phyloP scores from a whole-genome alignment of 306 rosid genomes.

The Myrica gale region DNA sequence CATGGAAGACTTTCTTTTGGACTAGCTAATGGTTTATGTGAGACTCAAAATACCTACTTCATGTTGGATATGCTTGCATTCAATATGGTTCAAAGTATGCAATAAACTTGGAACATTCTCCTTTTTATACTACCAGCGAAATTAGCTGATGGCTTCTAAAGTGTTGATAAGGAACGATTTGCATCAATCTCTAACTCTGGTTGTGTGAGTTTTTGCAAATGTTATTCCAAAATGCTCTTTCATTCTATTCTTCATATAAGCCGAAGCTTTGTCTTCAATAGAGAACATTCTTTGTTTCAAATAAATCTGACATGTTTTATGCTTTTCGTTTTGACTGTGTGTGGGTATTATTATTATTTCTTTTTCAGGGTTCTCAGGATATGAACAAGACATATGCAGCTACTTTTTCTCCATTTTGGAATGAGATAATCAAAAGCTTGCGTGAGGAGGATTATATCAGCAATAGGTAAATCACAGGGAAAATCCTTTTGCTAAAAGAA shows the following conservation, averaged over 20 bases:
- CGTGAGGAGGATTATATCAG: slow-evolving; percentile 95
- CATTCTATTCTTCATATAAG: background rate
- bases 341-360: slow-evolving; percentile 2
- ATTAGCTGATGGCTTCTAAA: background rate
- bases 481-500: slow-evolving; percentile 24
- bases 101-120: background rate
- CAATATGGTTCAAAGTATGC: background rate
- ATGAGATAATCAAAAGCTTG: slow-evolving; percentile 85
- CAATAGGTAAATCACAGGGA: slow-evolving; percentile 55
- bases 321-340: slow-evolving; percentile 18
- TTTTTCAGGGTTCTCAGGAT: slow-evolving; percentile 67
- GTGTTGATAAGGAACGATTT: background rate
- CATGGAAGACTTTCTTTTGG: background rate
- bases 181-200: background rate
- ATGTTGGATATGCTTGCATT: background rate
- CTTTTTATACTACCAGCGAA: background rate
- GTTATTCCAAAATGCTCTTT: background rate
- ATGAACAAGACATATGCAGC: slow-evolving; percentile 73
- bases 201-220: background rate
- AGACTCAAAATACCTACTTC: background rate
- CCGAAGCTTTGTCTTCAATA: background rate
- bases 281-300: background rate
- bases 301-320: slow-evolving; percentile 8
- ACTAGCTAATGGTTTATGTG: background rate
- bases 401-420: slow-evolving; percentile 92